Evolutionary conservation across 768 basidiomycete species (phyloP).

Genomic region (Termitomyces sp.): DNA sequence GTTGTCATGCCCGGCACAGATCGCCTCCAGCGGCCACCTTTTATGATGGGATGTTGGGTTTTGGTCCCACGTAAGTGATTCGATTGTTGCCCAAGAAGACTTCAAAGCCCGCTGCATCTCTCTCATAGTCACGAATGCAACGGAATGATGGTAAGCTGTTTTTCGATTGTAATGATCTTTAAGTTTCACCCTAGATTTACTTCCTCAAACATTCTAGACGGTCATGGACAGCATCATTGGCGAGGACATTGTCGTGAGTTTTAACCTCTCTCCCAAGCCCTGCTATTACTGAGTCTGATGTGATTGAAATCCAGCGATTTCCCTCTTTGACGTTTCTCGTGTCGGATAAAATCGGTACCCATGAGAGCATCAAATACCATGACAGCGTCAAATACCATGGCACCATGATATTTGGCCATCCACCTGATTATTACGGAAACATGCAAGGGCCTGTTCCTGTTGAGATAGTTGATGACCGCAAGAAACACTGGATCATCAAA

Average conservation of each 20-base stretch:
- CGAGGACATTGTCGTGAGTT: neutral
- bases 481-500: neutral
- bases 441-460: neutral
- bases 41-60: neutral
- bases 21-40: neutral
- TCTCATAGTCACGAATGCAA: neutral
- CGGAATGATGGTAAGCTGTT: neutral
- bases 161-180: neutral
- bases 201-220: neutral
- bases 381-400: neutral
- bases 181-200: neutral
- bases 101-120: neutral
- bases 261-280: too few relatives aligned
- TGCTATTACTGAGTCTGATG: too few relatives aligned
- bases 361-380: too few relatives aligned
- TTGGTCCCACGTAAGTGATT: neutral
- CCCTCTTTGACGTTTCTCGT: neutral
- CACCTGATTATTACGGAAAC: neutral
- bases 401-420: neutral
- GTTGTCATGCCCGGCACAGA: too few relatives aligned
- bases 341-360: too few relatives aligned
- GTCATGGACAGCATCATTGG: neutral
- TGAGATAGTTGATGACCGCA: neutral
- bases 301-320: neutral
- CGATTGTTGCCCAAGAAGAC: neutral